Conservation (phyloP, 2,329 filamentous ascomycete species). For the Nigrospora oryzae region DNA sequence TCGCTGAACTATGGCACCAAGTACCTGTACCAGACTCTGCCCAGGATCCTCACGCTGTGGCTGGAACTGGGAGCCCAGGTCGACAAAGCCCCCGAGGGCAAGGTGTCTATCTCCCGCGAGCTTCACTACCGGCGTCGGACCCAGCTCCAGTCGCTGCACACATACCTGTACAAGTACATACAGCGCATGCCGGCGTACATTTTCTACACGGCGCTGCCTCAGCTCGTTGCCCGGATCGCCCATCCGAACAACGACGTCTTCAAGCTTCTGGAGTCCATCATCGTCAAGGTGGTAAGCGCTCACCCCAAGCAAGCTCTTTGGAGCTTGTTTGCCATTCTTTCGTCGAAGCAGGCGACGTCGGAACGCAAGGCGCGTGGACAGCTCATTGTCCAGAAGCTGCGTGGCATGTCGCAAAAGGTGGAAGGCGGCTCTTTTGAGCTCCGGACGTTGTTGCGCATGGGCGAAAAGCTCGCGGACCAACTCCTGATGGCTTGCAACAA, state of each 20-base stretch:
- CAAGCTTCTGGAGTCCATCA: constrained; percentile 67
- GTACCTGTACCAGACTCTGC: constrained; percentile 91
- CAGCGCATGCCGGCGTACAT: constrained; percentile 63
- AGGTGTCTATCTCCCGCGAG: constrained; percentile 42
- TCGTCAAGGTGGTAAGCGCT: constrained; percentile 75
- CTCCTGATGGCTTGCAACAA: constrained; percentile 74
- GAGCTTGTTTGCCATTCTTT: constrained; percentile 81
- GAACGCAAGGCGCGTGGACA: constrained; percentile 53
- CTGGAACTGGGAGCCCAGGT: constrained; percentile 78
- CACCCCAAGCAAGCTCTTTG: constrained; percentile 89
- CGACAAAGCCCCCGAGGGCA: constrained; percentile 50
- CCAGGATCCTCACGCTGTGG: constrained; percentile 88
- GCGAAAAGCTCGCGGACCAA: constrained; percentile 76
- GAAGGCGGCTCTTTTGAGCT: constrained; percentile 51
- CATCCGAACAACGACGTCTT: constrained; percentile 76
- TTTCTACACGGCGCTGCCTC: constrained; percentile 77
- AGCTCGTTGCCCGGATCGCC: constrained; percentile 92
- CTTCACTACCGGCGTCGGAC: constrained; percentile 49
- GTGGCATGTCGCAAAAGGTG: constrained; percentile 38
- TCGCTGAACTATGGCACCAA: constrained; percentile 86
- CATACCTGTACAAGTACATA: constrained; percentile 73
- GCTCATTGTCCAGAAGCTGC: constrained; percentile 42
- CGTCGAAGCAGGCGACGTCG: constrained; percentile 56
- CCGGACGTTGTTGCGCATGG: constrained; percentile 63
- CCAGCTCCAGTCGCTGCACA: constrained; percentile 62